Percentiles rank a stretch among this genome's conserved stretches.
Evolutionary conservation across 148 eudicot species (phyloP).

Genomic region (Tetragonia tetragonoides): DNA sequence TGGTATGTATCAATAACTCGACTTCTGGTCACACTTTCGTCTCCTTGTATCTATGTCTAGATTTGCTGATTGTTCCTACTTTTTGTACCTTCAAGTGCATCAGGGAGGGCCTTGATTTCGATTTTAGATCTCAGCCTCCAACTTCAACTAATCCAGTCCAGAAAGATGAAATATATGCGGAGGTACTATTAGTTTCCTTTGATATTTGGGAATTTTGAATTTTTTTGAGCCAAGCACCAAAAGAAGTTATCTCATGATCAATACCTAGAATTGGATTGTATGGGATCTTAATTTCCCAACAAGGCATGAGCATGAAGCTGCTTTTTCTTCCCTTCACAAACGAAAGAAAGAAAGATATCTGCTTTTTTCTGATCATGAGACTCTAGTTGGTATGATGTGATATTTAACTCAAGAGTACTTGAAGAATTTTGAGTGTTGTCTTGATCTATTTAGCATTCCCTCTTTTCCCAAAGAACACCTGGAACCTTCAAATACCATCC

Average conservation of each 20-base stretch:
- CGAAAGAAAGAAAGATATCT: no score
- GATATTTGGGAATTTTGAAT: background rate
- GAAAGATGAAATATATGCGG: constrained; percentile 69
- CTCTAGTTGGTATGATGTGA: no score
- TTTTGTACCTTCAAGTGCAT: constrained; percentile 47
- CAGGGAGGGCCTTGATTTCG: constrained; percentile 67
- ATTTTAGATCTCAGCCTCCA: constrained; percentile 64
- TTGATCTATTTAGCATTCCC: no score
- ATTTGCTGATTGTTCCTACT: constrained; percentile 16
- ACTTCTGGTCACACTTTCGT: background rate
- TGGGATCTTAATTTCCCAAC: background rate
- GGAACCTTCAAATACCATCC: no score
- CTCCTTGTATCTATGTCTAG: background rate
- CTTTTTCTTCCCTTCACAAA: no score
- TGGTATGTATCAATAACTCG: constrained; percentile 39
- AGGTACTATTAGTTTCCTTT: constrained; percentile 39
- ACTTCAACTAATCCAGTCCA: constrained; percentile 47
- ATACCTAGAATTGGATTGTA: background rate
- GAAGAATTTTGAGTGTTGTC: no score
- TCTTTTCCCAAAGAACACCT: no score
- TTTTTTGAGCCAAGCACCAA: background rate
- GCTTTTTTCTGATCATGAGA: no score
- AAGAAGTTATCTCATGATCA: background rate
- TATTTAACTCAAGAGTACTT: no score
- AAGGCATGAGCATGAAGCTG: background rate